Percentiles rank a stretch among this genome's conserved stretches.
phyloP scores from a whole-genome alignment of 192 early-diverging fungal genomes.

The Backusella westeae region DNA sequence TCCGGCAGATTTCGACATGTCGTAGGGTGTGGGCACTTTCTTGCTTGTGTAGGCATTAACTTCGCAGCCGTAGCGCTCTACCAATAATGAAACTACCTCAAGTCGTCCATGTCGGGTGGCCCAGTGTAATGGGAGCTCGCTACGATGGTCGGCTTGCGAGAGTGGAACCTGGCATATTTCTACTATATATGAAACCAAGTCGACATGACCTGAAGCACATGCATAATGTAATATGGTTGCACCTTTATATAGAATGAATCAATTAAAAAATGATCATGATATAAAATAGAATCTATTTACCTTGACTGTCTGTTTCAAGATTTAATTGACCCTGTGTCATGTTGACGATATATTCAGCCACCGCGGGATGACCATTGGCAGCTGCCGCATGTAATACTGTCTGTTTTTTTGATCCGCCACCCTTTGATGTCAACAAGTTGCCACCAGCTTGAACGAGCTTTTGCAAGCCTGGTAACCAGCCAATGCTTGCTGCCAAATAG shows the following conservation, averaged over 20 bases:
- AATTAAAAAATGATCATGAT: too few relatives aligned
- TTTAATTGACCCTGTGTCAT: slow-evolving; percentile 20
- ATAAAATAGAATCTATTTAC: not conserved
- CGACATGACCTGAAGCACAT: slow-evolving; percentile 24
- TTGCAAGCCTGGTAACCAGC: slow-evolving; percentile 31
- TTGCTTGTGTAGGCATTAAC: slow-evolving; percentile 27
- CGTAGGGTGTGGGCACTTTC: slow-evolving; percentile 29
- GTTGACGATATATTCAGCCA: slow-evolving; percentile 25
- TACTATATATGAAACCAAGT: slow-evolving; percentile 21
- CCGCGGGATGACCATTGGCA: slow-evolving; percentile 21
- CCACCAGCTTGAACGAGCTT: slow-evolving; percentile 32
- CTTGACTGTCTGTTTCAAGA: slow-evolving; percentile 15
- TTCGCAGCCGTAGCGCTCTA: slow-evolving; percentile 28
- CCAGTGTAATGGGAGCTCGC: slow-evolving; percentile 35
- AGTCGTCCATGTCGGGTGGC: slow-evolving; percentile 30
- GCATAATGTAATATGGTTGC: slow-evolving; percentile 38
- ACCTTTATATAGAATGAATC: not conserved
- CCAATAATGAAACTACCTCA: slow-evolving; percentile 19
- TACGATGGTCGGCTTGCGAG: slow-evolving; percentile 20
- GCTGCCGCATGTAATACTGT: slow-evolving; percentile 28
- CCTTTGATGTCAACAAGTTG: slow-evolving; percentile 24
- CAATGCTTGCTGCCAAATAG: slow-evolving; percentile 33
- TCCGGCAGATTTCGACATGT: slow-evolving; percentile 21
- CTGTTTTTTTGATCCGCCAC: slow-evolving; percentile 25
- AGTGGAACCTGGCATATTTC: slow-evolving; percentile 18